Evolutionary conservation across 1,284 basidiomycete species (phyloP).

Genomic region (Malassezia sp.): DNA sequence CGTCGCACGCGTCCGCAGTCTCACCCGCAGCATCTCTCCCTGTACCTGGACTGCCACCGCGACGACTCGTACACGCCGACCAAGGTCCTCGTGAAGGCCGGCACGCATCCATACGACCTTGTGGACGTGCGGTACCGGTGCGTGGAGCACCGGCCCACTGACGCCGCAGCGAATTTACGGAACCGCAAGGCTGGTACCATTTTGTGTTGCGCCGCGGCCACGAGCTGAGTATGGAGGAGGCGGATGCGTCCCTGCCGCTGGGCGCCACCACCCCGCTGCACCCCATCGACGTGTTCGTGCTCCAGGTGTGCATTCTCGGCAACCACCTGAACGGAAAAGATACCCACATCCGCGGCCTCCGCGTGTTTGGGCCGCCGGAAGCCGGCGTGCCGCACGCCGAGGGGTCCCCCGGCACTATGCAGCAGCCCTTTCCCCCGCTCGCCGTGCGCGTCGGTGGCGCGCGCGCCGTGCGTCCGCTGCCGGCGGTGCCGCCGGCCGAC

Average conservation of each 20-base stretch:
- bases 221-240: conserved; percentile 41
- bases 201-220: conserved; percentile 61
- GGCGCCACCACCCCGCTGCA: background rate
- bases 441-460: conserved; percentile 12
- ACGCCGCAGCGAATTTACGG: conserved; percentile 65
- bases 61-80: conserved; percentile 98
- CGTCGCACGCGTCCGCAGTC: conserved; percentile 16
- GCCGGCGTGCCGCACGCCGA: background rate
- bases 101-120: conserved; percentile 79
- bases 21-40: conserved; percentile 65
- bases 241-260: conserved; percentile 38
- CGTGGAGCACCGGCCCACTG: conserved; percentile 50
- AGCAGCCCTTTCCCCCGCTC: conserved; percentile 8
- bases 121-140: conserved; percentile 56
- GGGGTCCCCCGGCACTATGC: conserved; percentile 8
- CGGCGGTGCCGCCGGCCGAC: no score
- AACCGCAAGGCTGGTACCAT: conserved; percentile 89
- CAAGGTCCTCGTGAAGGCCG: conserved; percentile 75
- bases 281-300: conserved; percentile 72
- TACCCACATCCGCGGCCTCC: conserved; percentile 84
- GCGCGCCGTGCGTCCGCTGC: conserved; percentile 6
- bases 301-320: conserved; percentile 78
- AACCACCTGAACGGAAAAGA: conserved; percentile 99
- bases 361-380: conserved; percentile 57
- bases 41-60: conserved; percentile 70